Base-by-base conservation (phyloP, 441 rosid genomes). In the Populus tomentosa region DNA sequence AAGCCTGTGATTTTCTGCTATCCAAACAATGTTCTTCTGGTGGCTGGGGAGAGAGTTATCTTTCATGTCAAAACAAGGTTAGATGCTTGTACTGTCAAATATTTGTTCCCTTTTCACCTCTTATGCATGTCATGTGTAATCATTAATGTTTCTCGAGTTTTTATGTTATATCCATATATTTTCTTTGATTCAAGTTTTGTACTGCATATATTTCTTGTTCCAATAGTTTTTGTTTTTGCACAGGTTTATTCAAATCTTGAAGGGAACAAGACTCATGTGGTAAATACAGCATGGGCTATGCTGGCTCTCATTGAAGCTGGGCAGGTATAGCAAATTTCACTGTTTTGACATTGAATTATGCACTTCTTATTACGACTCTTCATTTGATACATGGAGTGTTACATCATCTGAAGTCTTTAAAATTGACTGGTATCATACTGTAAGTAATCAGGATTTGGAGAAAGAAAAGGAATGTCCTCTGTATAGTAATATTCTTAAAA, bases 41-140 rank as follows among this genome's bases (percentile, higher is more conserved):
- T 35, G 97, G 99, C 69, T 95, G 99, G 99, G 99, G 97, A 86
- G 97, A 94, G 86, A 92, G 97, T 82, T 94, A 94, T 74, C 93
- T 92, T 78, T 91, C 97, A 73, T 92, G 95, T 83, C 93, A 91
- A 90, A 85, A 86, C 74, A 91, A 91, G 94, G 97, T 94, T 77
- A 63, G 77, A 38, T 35, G 67, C 16, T 67, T 56, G 35, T 10
- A 36, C 69, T 46, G 33, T 56, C 30, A 28, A 28, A 28, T 28
- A n/a, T 11, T 71, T 63, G 1, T 56, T 6, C 13, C 36, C 63
- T 14, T 10, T 26, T 76, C 32, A 64, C 14, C 33, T 64, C 13
- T 64, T 33, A 11, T 64, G 16, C 67, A 64, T 24, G 67, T 14
- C 18, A 64, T 4, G 16, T 64, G 16, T 11, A 2, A 64, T 64